A percentile compares a stretch with the other conserved stretches of the same genome.
Evolutionary conservation across 2,329 filamentous ascomycete genomes (phyloP).

Genomic region (Penicillium crustosum): DNA sequence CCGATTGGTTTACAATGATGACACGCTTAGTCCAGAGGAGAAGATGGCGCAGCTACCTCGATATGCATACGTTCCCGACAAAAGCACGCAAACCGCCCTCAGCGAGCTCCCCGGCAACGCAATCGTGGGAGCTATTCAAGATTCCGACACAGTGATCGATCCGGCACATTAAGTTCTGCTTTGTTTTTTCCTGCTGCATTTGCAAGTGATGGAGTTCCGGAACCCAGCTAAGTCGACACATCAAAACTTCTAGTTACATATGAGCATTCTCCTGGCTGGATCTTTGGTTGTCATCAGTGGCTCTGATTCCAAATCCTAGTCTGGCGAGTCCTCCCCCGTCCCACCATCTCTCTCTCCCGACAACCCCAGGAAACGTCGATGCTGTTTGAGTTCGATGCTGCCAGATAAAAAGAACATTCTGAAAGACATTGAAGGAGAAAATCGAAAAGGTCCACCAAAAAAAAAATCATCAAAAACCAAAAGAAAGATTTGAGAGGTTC

Average conservation of each 20-base stretch:
- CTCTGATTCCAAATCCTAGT: slow-evolving; percentile 35
- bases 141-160: slow-evolving; percentile 38
- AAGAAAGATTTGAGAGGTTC: not conserved
- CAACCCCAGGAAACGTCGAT: slow-evolving; percentile 1
- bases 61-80: slow-evolving; percentile 66
- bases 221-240: slow-evolving; percentile 43
- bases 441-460: not conserved
- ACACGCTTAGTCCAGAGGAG: slow-evolving; percentile 80
- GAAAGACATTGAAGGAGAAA: not conserved
- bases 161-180: slow-evolving; percentile 29
- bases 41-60: slow-evolving; percentile 76
- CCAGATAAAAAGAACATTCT: not conserved
- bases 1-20: slow-evolving; percentile 77
- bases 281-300: slow-evolving; percentile 26
- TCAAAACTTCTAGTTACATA: slow-evolving; percentile 32
- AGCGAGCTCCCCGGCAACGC: slow-evolving; percentile 36
- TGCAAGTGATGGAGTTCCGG: slow-evolving; percentile 21
- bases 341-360: not conserved
- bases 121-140: slow-evolving; percentile 36
- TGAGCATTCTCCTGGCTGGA: slow-evolving; percentile 26
- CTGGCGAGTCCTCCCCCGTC: slow-evolving; percentile 24
- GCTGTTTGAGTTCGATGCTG: slow-evolving; percentile 11
- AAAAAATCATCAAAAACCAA: not conserved
- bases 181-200: slow-evolving; percentile 3
- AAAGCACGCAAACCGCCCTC: slow-evolving; percentile 38